Conservation (phyloP, 2,329 filamentous ascomycete species). For the Trichophyton rubrum region DNA sequence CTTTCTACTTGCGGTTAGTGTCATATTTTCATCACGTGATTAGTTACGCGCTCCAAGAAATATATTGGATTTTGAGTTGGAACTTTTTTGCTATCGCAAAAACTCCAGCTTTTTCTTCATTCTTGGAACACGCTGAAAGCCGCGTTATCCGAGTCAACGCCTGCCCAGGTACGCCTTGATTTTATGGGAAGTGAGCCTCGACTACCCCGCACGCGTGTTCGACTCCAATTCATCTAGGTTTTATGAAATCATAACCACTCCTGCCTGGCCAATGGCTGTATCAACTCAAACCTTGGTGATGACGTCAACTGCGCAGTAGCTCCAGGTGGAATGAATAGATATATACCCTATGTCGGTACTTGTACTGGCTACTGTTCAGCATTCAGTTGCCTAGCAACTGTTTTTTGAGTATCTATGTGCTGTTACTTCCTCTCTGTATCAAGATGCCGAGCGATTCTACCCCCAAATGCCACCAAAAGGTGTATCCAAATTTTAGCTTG, state of each 20-base stretch:
- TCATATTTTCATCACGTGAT: neutral
- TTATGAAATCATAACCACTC: neutral
- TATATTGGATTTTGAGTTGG: too few relatives aligned
- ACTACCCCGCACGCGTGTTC: too few relatives aligned
- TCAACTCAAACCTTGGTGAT: neutral
- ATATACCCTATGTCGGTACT: neutral
- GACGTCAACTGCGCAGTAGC: neutral
- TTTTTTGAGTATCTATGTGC: neutral
- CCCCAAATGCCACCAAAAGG: slow-evolving; percentile 9
- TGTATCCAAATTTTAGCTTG: slow-evolving; percentile 37
- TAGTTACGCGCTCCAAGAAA: neutral
- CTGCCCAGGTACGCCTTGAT: neutral
- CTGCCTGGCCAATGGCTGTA: neutral
- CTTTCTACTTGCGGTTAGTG: slow-evolving; percentile 5
- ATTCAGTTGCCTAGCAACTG: neutral
- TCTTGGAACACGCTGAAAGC: neutral
- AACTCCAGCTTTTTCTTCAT: too few relatives aligned
- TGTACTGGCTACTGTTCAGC: neutral
- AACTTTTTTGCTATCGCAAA: neutral
- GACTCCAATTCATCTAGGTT: neutral
- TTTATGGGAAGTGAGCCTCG: neutral
- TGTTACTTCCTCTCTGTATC: neutral
- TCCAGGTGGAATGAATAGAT: neutral
- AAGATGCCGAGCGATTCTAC: slow-evolving; percentile 4
- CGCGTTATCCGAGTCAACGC: neutral